phyloP scores from a whole-genome alignment of 192 early-diverging fungal genomes.

The Podila clonocystis region DNA sequence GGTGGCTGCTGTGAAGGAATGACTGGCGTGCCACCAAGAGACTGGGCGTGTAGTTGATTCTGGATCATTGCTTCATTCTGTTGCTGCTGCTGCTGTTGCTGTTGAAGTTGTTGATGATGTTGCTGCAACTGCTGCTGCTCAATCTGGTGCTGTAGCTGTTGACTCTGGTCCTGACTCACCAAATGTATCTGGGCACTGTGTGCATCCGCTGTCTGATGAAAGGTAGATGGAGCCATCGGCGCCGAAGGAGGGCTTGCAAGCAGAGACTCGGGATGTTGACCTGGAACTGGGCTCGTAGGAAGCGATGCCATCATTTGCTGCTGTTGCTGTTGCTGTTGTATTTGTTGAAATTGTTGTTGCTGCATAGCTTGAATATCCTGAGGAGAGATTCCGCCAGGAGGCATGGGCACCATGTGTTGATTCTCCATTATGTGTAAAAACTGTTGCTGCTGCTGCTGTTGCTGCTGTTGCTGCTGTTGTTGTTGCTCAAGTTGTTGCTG shows the following conservation, averaged over 20 bases:
- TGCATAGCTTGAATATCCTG: conserved; percentile 16
- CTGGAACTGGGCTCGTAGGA: conserved; percentile 7
- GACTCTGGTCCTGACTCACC: conserved; percentile 10
- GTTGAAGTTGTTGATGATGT: conserved; percentile 17
- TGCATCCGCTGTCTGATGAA: conserved; percentile 14
- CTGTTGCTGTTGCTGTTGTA: conserved; percentile 12
- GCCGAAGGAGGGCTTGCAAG: neutral
- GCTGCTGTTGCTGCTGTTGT: conserved; percentile 15
- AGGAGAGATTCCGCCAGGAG: conserved; percentile 18
- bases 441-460: conserved; percentile 16
- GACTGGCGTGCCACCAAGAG: conserved; percentile 21
- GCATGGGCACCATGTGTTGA: neutral
- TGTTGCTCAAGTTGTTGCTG: conserved; percentile 22
- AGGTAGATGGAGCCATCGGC: conserved; percentile 19
- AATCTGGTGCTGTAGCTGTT: conserved; percentile 4
- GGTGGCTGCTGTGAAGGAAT: conserved; percentile 42
- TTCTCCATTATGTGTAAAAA: neutral
- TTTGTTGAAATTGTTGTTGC: neutral
- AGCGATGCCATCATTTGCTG: conserved; percentile 10
- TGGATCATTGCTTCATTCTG: conserved; percentile 11
- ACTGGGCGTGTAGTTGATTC: conserved; percentile 7
- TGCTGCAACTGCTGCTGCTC: conserved; percentile 20
- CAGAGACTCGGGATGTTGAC: conserved; percentile 3
- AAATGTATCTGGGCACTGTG: conserved; percentile 22
- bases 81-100: conserved; percentile 15